These are phyloP conservation scores for Fusarium acutatum DNA, from an alignment of 2,329 filamentous ascomycete species.

Conservation along the genomic window DNA sequence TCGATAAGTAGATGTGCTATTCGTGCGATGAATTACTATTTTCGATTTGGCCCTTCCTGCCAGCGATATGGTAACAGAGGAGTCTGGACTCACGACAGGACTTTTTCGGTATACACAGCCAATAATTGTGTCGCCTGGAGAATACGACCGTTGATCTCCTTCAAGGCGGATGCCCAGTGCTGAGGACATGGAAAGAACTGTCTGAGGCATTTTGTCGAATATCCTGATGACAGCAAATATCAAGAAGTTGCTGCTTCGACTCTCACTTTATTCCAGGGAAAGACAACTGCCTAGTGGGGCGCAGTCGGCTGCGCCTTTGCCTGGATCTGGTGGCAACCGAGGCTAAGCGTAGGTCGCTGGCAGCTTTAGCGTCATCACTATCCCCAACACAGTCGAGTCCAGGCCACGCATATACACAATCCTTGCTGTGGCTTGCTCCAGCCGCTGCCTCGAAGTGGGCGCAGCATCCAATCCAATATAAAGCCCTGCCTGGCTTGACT, in stretches of 20 bases:
- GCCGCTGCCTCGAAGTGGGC: too few relatives aligned
- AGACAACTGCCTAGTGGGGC: not conserved
- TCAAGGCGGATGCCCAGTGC: slow-evolving; percentile 25
- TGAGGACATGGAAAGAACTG: not conserved
- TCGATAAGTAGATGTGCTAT: not conserved
- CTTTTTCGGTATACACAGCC: slow-evolving; percentile 38
- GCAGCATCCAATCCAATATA: too few relatives aligned
- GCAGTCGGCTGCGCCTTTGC: not conserved
- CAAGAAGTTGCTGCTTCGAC: not conserved
- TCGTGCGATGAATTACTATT: slow-evolving; percentile 8
- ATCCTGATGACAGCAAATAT: not conserved
- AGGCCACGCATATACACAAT: too few relatives aligned
- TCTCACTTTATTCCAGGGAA: not conserved
- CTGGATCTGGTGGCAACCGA: not conserved
- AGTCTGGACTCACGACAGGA: slow-evolving; percentile 37
- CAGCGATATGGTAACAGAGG: slow-evolving; percentile 34
- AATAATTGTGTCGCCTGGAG: slow-evolving; percentile 41
- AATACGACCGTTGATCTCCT: not conserved
- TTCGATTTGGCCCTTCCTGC: slow-evolving; percentile 42
- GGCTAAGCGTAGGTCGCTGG: not conserved
- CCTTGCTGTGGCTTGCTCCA: too few relatives aligned
- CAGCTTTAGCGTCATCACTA: too few relatives aligned
- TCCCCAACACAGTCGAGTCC: too few relatives aligned
- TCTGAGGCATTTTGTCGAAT: slow-evolving; percentile 6
- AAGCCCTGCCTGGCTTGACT: too few relatives aligned